Evolutionary conservation across 179 eudicot species (phyloP), one percentile per base, ranked within the genome.

Genomic region (Carnegiea gigantea): DNA sequence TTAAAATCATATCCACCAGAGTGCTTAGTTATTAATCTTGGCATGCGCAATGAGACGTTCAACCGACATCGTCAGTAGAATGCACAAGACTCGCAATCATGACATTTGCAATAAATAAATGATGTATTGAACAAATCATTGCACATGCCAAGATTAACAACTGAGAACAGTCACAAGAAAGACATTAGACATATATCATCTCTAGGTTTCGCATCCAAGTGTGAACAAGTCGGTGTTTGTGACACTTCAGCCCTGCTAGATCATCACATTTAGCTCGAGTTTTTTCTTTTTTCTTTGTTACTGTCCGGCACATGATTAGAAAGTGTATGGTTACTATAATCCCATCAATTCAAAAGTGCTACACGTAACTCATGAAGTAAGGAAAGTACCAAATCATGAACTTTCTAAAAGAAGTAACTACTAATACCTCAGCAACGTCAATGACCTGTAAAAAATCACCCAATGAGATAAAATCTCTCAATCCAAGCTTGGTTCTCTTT

Each of bases 401-500:
- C 57, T 51, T 24, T 3, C 9, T 10, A 67, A 67, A 24, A 79
- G 73, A 5, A 53, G 59, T 77, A 44, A 81, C 43, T 80, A 85
- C n/a, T 28, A 68, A 70, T 93, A 95, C 98, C 98, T 92, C 79
- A 89, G 86, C 85, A 82, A 89, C 83, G 84, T 91, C 87, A 84
- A 95, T 92, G 17, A 73, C 77, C 88, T 95, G 98, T 23, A 87
- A 76, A 84, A 91, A 88, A 76, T 93, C 98, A 15, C 91, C 98
- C 83, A 95, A 89, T 78, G 79, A 86, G 87, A 95, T 88, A 82
- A 95, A 95, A 88, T 93, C 98, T 79, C 98, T 86, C 82, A 95
- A 86, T 77, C 98, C 98, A 57, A 95, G 95, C 86, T 95, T 95
- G n/a, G 98, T 95, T 83, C 98, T 89, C 82, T 91, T 95, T 11